Evolutionary conservation across 164 flowering plant genomes (phyloP), one percentile per base, ranked within the genome.

Genomic region (Platanus orientalis): DNA sequence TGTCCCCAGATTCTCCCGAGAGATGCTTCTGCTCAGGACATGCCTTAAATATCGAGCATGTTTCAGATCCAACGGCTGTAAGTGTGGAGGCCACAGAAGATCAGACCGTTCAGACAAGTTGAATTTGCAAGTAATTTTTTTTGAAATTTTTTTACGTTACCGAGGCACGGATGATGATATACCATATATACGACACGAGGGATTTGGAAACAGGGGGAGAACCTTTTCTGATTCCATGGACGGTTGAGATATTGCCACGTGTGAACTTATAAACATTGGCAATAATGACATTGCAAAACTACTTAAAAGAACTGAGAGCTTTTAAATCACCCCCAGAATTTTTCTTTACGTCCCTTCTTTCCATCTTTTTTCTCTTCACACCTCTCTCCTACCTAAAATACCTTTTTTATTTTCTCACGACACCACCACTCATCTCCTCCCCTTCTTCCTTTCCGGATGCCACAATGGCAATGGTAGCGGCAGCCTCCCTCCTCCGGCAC

Each of bases 91-190:
- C 17, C 10, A 23, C 57, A 11, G 55, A 17, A 36, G 44, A 70
- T 70, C 73, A 39, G 57, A 65, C 67, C 58, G 73, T 65, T 66
- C 23, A 25, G 16, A 57, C 58, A 34, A n/a, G 40, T 51, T 49
- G 57, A 54, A 65, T 59, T 58, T 66, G 54, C 9, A 66, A 50
- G 23, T 30, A 26, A 32, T 2, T 58, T 58, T 52, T 42, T 64
- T 70, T 24, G 7, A 54, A 58, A 53, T 13, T 3, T 4, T 14
- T 28, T 65, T 60, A 24, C 40, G 53, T 62, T 62, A 61, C 39
- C 64, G 48, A 66, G 64, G 68, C 23, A 1, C 4, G 5, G 5
- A 17, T 19, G 21, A 12, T 11, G 52, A 50, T 40, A 19, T 28
- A 54, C 7, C 60, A 10, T 23, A 57, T 54, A 44, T 11, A 11